phyloP scores from a whole-genome alignment of 2,329 filamentous ascomycete species.

The Xylariaceae sp. region DNA sequence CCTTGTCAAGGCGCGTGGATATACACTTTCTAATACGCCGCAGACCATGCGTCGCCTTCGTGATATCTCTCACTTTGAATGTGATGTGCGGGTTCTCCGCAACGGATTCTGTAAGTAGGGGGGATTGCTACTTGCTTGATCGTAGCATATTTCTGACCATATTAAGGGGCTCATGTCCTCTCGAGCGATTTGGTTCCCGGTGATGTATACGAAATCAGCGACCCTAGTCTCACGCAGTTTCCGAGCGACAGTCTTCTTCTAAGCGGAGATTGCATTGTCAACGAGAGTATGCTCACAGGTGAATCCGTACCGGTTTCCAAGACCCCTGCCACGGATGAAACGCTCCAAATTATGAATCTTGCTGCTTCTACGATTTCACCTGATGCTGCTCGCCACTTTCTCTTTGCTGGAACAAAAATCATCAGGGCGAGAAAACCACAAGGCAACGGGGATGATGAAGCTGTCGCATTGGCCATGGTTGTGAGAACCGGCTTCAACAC shows the following conservation, averaged over 20 bases:
- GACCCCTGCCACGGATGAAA: constrained; percentile 77
- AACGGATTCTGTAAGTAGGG: constrained; percentile 81
- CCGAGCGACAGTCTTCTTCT: constrained; percentile 91
- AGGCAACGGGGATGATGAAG: constrained; percentile 82
- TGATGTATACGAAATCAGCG: constrained; percentile 95
- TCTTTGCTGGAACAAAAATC: constrained; percentile 95
- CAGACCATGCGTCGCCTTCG: constrained; percentile 86
- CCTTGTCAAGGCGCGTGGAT: not conserved
- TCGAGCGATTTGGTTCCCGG: constrained; percentile 91
- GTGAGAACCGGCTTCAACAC: constrained; percentile 96
- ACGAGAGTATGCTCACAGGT: constrained; percentile 98
- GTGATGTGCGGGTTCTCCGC: constrained; percentile 88
- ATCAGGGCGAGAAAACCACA: constrained; percentile 87
- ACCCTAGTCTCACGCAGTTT: constrained; percentile 84
- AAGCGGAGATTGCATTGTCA: constrained; percentile 95
- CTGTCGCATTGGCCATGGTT: constrained; percentile 87
- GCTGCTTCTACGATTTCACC: constrained; percentile 81
- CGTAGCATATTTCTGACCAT: constrained; percentile 29
- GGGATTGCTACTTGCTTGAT: not conserved
- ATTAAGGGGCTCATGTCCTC: constrained; percentile 74
- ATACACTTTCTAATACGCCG: constrained; percentile 15
- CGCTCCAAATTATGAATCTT: constrained; percentile 75
- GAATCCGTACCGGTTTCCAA: constrained; percentile 98
- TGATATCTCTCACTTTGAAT: constrained; percentile 93
- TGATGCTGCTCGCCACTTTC: constrained; percentile 82